A percentile compares a stretch with the other conserved stretches of the same genome.
phyloP scores from a whole-genome alignment of 2,329 filamentous ascomycete genomes.

The Emmonsia crescens region DNA sequence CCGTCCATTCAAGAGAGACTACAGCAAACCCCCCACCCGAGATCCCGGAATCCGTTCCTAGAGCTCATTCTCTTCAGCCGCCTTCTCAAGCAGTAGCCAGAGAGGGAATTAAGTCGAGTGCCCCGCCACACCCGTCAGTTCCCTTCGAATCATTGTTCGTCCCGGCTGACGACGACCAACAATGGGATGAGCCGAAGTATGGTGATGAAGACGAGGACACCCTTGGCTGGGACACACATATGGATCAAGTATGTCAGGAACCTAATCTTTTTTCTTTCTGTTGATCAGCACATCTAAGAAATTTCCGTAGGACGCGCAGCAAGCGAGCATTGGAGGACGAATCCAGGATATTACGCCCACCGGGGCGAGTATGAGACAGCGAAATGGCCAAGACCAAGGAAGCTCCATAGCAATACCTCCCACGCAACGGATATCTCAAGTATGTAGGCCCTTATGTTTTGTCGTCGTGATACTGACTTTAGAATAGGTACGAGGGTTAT shows the following conservation, averaged over 20 bases:
- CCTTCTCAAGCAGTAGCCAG: slow-evolving; percentile 22
- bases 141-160: slow-evolving; percentile 51
- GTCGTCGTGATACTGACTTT: not conserved
- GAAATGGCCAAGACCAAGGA: not conserved
- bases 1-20: slow-evolving; percentile 5
- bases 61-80: slow-evolving; percentile 20
- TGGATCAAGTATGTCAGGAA: slow-evolving; percentile 32
- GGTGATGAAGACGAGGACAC: slow-evolving; percentile 47
- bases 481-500: slow-evolving; percentile 26
- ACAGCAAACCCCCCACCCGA: slow-evolving; percentile 17
- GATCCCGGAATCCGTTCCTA: slow-evolving; percentile 11
- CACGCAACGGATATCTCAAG: slow-evolving; percentile 41
- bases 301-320: slow-evolving; percentile 21
- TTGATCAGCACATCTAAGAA: not conserved
- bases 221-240: slow-evolving; percentile 51
- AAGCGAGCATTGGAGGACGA: slow-evolving; percentile 18
- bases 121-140: slow-evolving; percentile 28
- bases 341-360: slow-evolving; percentile 27
- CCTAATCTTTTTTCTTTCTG: slow-evolving; percentile 1
- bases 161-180: slow-evolving; percentile 45
- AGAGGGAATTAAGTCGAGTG: slow-evolving; percentile 14
- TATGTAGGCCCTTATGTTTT: slow-evolving; percentile 13
- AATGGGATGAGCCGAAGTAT: slow-evolving; percentile 50
- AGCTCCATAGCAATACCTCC: slow-evolving; percentile 27
- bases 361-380: slow-evolving; percentile 10